phyloP scores from a whole-genome alignment of 257 asterid genomes.

The Marsdenia floribunda region DNA sequence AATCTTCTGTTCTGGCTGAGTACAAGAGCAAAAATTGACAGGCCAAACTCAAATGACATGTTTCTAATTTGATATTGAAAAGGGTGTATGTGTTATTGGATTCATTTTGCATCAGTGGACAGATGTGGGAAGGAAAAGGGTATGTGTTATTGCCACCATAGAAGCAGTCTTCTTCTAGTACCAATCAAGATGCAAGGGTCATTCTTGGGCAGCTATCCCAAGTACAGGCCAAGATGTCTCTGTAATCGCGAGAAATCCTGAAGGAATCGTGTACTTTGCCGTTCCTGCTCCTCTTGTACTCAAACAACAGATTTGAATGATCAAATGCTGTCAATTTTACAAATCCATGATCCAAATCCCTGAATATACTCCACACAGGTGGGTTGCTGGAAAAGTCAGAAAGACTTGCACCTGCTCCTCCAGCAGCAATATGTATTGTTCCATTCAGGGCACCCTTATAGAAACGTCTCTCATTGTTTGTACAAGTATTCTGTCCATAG shows the following conservation, averaged over 20 bases:
- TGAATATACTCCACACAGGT: slow-evolving; percentile 64
- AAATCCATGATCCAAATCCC: slow-evolving; percentile 64
- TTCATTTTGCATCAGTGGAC: no score
- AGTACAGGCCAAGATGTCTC: slow-evolving; percentile 77
- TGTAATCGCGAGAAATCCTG: slow-evolving; percentile 64
- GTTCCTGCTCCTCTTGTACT: slow-evolving; percentile 77
- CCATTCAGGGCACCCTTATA: slow-evolving; percentile 72
- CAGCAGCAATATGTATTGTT: slow-evolving; percentile 83
- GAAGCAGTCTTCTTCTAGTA: background rate
- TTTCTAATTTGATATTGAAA: no score
- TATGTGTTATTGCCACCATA: no score
- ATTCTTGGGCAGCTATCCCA: slow-evolving; percentile 67
- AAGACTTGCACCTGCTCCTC: slow-evolving; percentile 86
- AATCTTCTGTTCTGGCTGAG: no score
- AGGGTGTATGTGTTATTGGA: no score
- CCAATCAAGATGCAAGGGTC: slow-evolving; percentile 48
- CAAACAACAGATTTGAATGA: slow-evolving; percentile 66
- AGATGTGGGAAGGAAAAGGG: no score
- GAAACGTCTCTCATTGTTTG: slow-evolving; percentile 45
- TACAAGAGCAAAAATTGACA: no score
- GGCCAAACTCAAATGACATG: no score
- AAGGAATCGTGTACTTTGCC: slow-evolving; percentile 85
- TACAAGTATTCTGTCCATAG: slow-evolving; percentile 52
- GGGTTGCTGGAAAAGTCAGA: slow-evolving; percentile 46
- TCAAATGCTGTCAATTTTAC: slow-evolving; percentile 77